Evolutionary conservation across 495 filamentous ascomycete species (phyloP).

Genomic region (Aspergillus avenaceus): DNA sequence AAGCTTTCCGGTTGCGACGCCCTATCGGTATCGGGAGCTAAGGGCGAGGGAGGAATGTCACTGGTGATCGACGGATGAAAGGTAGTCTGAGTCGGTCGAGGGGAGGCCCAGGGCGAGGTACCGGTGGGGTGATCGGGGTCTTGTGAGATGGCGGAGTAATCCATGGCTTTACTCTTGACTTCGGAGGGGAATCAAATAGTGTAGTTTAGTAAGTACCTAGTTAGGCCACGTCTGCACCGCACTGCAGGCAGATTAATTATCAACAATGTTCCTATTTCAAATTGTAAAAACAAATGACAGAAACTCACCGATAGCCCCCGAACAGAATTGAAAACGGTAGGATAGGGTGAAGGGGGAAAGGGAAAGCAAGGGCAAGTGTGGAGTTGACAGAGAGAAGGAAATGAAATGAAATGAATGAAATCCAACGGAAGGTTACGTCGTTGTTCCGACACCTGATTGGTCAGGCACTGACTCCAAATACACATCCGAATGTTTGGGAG

Average conservation of each 20-base stretch:
- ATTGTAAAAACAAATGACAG: background rate
- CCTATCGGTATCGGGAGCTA: slow-evolving; percentile 29
- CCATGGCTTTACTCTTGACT: slow-evolving; percentile 51
- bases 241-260: slow-evolving; percentile 7
- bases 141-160: slow-evolving; percentile 73
- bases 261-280: background rate
- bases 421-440: slow-evolving; percentile 19
- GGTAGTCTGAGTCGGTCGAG: slow-evolving; percentile 55
- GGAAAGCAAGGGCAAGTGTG: background rate
- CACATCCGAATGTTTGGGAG: background rate
- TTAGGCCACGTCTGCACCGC: slow-evolving; percentile 18
- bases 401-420: background rate
- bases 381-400: slow-evolving; percentile 2
- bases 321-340: background rate
- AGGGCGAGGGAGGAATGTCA: slow-evolving; percentile 56
- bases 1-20: slow-evolving; percentile 21
- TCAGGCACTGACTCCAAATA: slow-evolving; percentile 16
- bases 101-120: slow-evolving; percentile 77
- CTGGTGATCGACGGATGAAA: slow-evolving; percentile 46
- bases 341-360: background rate
- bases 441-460: slow-evolving; percentile 19
- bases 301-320: slow-evolving; percentile 6
- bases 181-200: slow-evolving; percentile 13
- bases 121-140: slow-evolving; percentile 70
- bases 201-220: too few species aligned